These are phyloP conservation scores for Thoreauomyces humboldtii DNA, from an alignment of 192 early-diverging fungal species.

Conservation along the genomic window DNA sequence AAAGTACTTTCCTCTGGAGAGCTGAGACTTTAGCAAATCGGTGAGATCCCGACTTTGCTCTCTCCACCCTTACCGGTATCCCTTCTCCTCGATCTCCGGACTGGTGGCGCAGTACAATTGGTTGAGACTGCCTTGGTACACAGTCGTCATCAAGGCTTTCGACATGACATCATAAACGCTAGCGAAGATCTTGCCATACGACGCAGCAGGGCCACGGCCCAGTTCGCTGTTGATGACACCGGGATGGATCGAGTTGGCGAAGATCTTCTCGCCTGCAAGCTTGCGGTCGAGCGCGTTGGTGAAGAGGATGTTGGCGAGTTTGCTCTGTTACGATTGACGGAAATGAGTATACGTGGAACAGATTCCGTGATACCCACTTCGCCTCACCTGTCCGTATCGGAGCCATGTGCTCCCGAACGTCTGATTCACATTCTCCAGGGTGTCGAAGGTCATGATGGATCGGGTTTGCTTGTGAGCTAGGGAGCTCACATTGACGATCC, in stretches of 20 bases:
- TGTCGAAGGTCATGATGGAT: slow-evolving; percentile 10
- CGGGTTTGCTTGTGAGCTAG: slow-evolving; percentile 15
- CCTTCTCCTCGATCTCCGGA: slow-evolving; percentile 39
- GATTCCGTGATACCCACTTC: too few species aligned
- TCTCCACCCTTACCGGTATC: slow-evolving; percentile 1
- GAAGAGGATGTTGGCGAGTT: slow-evolving; percentile 41
- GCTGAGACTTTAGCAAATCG: too few species aligned
- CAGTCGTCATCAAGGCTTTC: neutral
- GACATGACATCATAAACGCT: neutral
- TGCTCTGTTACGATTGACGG: too few species aligned
- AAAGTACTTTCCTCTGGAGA: slow-evolving; percentile 39
- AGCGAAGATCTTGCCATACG: slow-evolving; percentile 11
- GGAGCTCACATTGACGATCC: slow-evolving; percentile 35
- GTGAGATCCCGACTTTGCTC: neutral
- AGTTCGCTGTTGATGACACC: slow-evolving; percentile 33
- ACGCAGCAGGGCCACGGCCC: slow-evolving; percentile 9
- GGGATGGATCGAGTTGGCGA: slow-evolving; percentile 34
- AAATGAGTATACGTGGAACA: too few species aligned
- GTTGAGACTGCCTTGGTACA: slow-evolving; percentile 38
- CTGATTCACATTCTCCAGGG: slow-evolving; percentile 32
- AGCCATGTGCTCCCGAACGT: slow-evolving; percentile 18
- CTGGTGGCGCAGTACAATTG: slow-evolving; percentile 36
- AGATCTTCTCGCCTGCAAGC: slow-evolving; percentile 12
- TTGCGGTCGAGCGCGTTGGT: slow-evolving; percentile 17
- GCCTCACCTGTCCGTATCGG: slow-evolving; percentile 39